These are phyloP conservation scores for Pichia californica DNA, from an alignment of 805 yeast species.

Conservation along the genomic window DNA sequence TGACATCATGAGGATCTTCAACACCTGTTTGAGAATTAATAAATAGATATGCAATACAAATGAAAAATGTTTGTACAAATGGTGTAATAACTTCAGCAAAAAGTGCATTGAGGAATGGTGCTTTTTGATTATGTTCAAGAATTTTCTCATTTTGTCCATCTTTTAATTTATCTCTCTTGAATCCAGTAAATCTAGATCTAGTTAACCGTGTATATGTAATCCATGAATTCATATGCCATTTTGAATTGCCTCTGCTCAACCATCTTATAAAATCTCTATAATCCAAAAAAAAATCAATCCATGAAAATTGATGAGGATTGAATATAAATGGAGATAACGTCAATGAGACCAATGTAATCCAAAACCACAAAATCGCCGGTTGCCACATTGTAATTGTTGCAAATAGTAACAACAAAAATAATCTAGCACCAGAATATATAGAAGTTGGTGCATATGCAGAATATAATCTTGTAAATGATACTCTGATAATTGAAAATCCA, in stretches of 20 bases:
- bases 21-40: conserved; percentile 89
- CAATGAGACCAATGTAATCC: conserved; percentile 41
- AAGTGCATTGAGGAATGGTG: conserved; percentile 69
- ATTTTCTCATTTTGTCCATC: conserved; percentile 46
- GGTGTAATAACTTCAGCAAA: conserved; percentile 79
- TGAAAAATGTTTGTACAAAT: conserved; percentile 57
- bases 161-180: conserved; percentile 69
- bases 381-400: conserved; percentile 80
- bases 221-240: conserved; percentile 73
- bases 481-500: conserved; percentile 84
- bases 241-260: conserved; percentile 74
- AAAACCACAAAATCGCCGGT: conserved; percentile 56
- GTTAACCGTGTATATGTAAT: conserved; percentile 63
- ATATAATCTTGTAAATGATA: conserved; percentile 64
- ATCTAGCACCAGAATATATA: conserved; percentile 69
- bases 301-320: conserved; percentile 48
- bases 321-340: conserved; percentile 45
- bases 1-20: conserved; percentile 37
- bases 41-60: conserved; percentile 68
- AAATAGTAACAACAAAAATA: conserved; percentile 64
- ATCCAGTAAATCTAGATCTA: conserved; percentile 89
- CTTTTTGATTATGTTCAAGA: conserved; percentile 53
- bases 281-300: conserved; percentile 42
- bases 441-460: conserved; percentile 72
- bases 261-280: conserved; percentile 53